Conservation (phyloP, 495 filamentous ascomycete species). For the Chlorociboria aeruginascens region DNA sequence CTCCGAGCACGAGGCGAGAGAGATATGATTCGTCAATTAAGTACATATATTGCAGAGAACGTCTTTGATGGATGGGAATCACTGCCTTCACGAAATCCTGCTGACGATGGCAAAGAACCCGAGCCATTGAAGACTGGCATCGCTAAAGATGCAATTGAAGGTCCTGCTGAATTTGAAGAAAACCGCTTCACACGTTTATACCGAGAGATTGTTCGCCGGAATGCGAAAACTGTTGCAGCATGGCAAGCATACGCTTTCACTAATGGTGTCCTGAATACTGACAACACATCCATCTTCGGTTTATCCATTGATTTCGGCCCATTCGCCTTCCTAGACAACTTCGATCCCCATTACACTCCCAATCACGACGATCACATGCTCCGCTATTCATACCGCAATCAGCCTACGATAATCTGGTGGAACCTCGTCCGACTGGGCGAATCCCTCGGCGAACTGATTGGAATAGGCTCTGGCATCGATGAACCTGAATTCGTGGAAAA, state of each 20-base stretch:
- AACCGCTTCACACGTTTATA: conserved; percentile 84
- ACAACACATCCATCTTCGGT: conserved; percentile 87
- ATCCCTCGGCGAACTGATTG: conserved; percentile 79
- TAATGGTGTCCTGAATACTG: conserved; percentile 93
- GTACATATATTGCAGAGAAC: conserved; percentile 73
- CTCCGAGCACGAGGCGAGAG: conserved; percentile 72
- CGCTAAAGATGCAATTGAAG: conserved; percentile 44
- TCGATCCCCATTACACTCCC: conserved; percentile 87
- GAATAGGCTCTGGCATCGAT: conserved; percentile 55
- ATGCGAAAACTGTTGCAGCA: conserved; percentile 77
- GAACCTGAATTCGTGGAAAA: conserved; percentile 53
- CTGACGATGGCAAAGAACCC: conserved; percentile 29
- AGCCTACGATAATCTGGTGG: conserved; percentile 97
- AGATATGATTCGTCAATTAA: conserved; percentile 53
- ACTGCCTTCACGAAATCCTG: conserved; percentile 46
- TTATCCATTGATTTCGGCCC: conserved; percentile 89
- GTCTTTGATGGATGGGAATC: conserved; percentile 76
- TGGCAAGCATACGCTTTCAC: conserved; percentile 99
- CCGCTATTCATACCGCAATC: conserved; percentile 85
- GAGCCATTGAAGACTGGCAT: conserved; percentile 36
- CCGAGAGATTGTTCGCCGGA: conserved; percentile 73
- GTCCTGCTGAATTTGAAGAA: conserved; percentile 50
- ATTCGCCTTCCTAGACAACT: conserved; percentile 82
- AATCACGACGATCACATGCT: conserved; percentile 89
- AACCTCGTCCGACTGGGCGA: conserved; percentile 90